Evolutionary conservation across 1,139 yeast genomes (phyloP), one percentile per base, ranked within the genome.

Genomic region (Yamadazyma membranifaciens): DNA sequence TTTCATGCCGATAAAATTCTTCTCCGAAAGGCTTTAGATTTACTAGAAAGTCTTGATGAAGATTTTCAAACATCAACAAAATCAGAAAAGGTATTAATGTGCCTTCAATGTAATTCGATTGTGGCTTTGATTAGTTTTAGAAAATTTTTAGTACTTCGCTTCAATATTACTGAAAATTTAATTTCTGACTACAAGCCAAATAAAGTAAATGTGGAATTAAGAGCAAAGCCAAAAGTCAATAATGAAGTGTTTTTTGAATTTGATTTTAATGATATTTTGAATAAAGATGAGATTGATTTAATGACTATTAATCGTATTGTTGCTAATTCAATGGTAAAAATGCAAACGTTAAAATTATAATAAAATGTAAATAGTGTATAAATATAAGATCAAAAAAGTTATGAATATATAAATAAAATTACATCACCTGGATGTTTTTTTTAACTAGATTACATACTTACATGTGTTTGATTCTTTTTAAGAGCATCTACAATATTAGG

Each of bases 1-100:
- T 36, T 43, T 27, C 40, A 46, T 1, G 40, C 59, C 17, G 52
- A 56, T 29, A 50, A 43, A 25, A 43, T 47, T 2, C 39, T 62
- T 6, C 47, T 50, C 40, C 54, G 63, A 3, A 66, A 64, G 39
- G 75, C 72, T 1, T 51, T 62, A 30, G 70, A 68, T 31, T 50
- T 75, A n/a, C 46, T 60, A n/a, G 59, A 54, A 24, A 24, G 27
- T 12, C 39, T 57, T 5, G 46, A 46, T 14, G 41, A 45, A 22
- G 41, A 40, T 6, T 13, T 13, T 3, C 37, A 28, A 25, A 20
- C 15, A 7, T 22, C 17, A 1, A 30, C 27, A 9, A 31, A 16
- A 11, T 6, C n/a, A 9, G 34, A 38, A n/a, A 43, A 46, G 45
- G 44, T 34, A 14, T 47, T 35, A 37, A 46, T 37, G 31, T 26